Evolutionary conservation across 2,329 filamentous ascomycete genomes (phyloP), one percentile per base, ranked within the genome.

Genomic region (Phoma herbarum): DNA sequence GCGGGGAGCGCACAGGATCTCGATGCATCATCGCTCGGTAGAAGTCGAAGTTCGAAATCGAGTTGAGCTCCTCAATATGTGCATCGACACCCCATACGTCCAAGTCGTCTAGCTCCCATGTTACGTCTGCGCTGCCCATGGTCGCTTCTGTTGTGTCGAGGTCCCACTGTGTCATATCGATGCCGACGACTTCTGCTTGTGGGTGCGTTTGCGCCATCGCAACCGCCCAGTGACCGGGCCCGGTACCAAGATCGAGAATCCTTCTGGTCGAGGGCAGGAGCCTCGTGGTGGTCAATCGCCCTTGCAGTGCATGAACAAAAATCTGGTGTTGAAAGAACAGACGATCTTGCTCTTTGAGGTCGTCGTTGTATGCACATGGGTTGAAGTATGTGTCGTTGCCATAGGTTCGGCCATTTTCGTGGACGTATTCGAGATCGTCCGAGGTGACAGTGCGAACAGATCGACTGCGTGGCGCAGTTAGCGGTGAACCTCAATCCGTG

Each of bases 371-470:
- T 16, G 60, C 50, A 71, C 88, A 89, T 14, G 88, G 88, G 82
- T 89, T 87, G 71, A 81, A 86, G 68, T 89, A 90, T 31, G 81
- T 80, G 31, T 84, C 80, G 67, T 88, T 87, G 69, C 87, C 88
- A 63, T 88, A 84, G 25, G 76, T 82, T 22, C 88, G 84, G 42
- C 82, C 85, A 74, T 90, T 84, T 61, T 89, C 86, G 60, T 84
- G 78, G 53, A 85, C 79, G 62, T 85, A 84, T 68, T 86, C 82
- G 29, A 89, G 78, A 61, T 80, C 78, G 45, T 84, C 82, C 41
- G 73, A 76, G 49, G 77, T 67, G 26, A 78, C 49, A n/a, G 73
- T 76, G 26, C 75, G 75, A 29, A 73, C 74, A 44, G 76, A 77
- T 48, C 66, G 68, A 58, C 74, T 77, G 64, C 33, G 37, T 39